Conservation (phyloP, 192 early-diverging fungal genomes). For the Lobosporangium transversale region DNA sequence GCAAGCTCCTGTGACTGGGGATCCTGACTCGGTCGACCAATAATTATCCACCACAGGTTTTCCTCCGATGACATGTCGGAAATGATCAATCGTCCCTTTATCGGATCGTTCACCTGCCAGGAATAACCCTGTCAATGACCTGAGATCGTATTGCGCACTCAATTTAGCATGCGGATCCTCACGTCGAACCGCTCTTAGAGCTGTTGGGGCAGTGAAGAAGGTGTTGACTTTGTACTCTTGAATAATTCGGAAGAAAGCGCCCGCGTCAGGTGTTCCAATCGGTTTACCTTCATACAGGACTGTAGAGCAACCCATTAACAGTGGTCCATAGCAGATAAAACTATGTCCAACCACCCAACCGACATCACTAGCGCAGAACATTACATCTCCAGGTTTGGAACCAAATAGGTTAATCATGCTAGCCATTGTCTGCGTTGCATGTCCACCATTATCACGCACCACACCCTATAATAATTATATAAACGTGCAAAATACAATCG, state of each 20-base stretch:
- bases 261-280: slow-evolving; percentile 80
- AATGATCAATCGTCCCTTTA: slow-evolving; percentile 76
- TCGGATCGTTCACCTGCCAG: slow-evolving; percentile 88
- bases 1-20: slow-evolving; percentile 80
- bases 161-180: slow-evolving; percentile 76
- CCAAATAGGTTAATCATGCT: slow-evolving; percentile 80
- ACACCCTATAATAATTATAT: slow-evolving; percentile 55
- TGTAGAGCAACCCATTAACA: slow-evolving; percentile 79
- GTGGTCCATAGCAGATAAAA: slow-evolving; percentile 84
- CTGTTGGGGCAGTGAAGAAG: slow-evolving; percentile 88
- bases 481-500: no score
- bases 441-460: slow-evolving; percentile 68
- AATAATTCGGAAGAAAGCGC: slow-evolving; percentile 82
- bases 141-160: slow-evolving; percentile 69
- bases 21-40: slow-evolving; percentile 92
- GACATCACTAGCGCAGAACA: slow-evolving; percentile 87
- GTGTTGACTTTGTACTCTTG: slow-evolving; percentile 78
- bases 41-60: slow-evolving; percentile 83
- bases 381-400: slow-evolving; percentile 73
- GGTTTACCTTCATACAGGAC: slow-evolving; percentile 92
- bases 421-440: slow-evolving; percentile 72
- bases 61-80: slow-evolving; percentile 54
- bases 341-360: slow-evolving; percentile 92
- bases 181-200: slow-evolving; percentile 81
- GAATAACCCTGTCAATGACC: slow-evolving; percentile 69